Conservation (phyloP, 2,329 filamentous ascomycete genomes). For the Talaromyces amestolkiae region DNA sequence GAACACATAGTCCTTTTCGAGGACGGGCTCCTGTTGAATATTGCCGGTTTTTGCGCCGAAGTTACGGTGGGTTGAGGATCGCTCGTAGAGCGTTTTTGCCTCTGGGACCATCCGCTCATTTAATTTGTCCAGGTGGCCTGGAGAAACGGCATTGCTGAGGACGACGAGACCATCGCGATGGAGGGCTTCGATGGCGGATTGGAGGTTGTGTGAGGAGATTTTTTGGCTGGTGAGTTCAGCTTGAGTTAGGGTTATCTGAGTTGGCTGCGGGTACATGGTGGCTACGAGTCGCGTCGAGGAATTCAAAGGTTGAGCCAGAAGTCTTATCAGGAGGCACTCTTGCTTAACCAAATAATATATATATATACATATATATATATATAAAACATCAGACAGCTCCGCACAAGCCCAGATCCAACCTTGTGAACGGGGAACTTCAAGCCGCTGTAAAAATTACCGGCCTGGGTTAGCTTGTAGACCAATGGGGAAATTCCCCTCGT, state of each 20-base stretch:
- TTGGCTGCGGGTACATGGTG: neutral
- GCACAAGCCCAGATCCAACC: neutral
- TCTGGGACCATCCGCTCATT: constrained; percentile 32
- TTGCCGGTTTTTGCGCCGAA: constrained; percentile 34
- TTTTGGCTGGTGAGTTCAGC: constrained; percentile 18
- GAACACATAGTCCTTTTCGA: constrained; percentile 34
- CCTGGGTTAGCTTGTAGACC: too few species aligned
- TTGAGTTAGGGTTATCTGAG: neutral
- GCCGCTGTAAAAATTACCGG: neutral
- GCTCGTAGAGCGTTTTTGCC: constrained; percentile 32
- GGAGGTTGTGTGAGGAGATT: constrained; percentile 24
- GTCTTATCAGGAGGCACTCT: neutral
- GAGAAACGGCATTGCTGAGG: constrained; percentile 37
- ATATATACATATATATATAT: too few species aligned
- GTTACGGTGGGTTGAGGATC: constrained; percentile 26
- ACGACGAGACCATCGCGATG: constrained; percentile 40
- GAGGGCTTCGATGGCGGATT: constrained; percentile 27
- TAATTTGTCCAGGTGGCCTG: constrained; percentile 32
- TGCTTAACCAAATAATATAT: neutral
- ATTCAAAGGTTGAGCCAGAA: neutral
- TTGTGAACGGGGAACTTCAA: neutral
- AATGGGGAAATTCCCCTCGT: neutral
- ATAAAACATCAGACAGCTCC: neutral
- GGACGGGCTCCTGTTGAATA: constrained; percentile 43
- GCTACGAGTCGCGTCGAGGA: neutral